Evolutionary conservation across 345 rosid genomes (phyloP), one percentile per base, ranked within the genome.

Genomic region (Hevea brasiliensis): DNA sequence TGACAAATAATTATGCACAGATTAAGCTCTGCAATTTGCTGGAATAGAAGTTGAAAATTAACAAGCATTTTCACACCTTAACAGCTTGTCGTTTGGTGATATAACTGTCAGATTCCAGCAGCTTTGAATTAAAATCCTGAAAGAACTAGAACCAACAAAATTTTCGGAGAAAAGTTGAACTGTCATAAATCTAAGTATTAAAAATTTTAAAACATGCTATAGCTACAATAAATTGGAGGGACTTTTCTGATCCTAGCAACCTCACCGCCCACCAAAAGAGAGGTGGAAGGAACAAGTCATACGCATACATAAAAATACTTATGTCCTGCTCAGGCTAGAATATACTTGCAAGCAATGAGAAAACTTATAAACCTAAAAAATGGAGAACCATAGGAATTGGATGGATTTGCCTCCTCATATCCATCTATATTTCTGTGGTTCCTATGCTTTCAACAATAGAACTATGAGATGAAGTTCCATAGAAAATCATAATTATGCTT

Each of bases 61-160:
- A 53, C 7, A n/a, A 23, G 29, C 8, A 21, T 29, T 58, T 51
- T 63, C 71, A 68, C 76, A 95, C 99, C 93, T 95, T 95, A 64
- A 89, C 79, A 82, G 97, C 97, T 82, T 95, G 99, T 72, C 99
- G 85, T 80, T 98, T 89, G 47, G 99, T 95, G 68, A 95, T 91
- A 67, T 95, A 95, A 84, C 89, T 92, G 76, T 76, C 68, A 70
- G 99, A 95, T 86, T 92, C 94, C 84, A 95, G 90, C 81, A 95
- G 84, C 86, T 92, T 89, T n/a, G 90, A 83, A 86, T 92, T 91
- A 70, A 86, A 92, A 58, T 91, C 99, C 13, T 86, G 82, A 26
- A 92, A 95, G 78, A 95, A 95, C 99, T 95, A 82, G 82, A 84
- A 74, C 64, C 80, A 65, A 4, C 74, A 78, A 55, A 37, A 69